A percentile compares a stretch with the other conserved stretches of the same genome.
Conservation (phyloP, 352 stramenopile genomes). For the Pilasporangium apinafurcum region DNA sequence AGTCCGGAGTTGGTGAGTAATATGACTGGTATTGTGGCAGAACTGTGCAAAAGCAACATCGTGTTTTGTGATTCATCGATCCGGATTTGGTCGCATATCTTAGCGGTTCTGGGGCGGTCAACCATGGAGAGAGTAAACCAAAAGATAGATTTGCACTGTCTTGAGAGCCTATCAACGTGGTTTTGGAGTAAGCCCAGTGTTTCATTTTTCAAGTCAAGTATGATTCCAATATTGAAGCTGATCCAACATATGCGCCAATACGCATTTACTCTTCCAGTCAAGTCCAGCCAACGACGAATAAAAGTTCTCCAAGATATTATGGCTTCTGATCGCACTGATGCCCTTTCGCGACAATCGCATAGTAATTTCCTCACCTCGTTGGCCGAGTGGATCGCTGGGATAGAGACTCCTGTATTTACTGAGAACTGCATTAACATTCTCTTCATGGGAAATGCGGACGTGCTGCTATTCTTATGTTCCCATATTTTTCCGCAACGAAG, state of each 20-base stretch:
- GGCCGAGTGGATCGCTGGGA: constrained; percentile 21
- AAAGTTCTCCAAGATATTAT: no score
- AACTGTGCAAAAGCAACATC: constrained; percentile 16
- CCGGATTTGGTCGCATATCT: constrained; percentile 9
- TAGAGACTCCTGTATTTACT: constrained; percentile 16
- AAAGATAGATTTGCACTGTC: constrained; percentile 9
- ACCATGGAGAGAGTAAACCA: neutral
- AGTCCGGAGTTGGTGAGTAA: constrained; percentile 4
- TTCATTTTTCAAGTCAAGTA: constrained; percentile 11
- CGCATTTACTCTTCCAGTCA: neutral
- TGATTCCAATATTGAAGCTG: constrained; percentile 8
- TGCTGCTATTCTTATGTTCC: constrained; percentile 12
- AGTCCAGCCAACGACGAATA: neutral
- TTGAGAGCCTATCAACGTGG: constrained; percentile 20
- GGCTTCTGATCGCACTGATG: no score
- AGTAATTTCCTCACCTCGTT: constrained; percentile 20
- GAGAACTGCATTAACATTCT: constrained; percentile 25
- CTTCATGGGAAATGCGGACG: constrained; percentile 22
- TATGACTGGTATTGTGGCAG: constrained; percentile 11
- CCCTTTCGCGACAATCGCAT: no score
- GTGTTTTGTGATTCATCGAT: constrained; percentile 12
- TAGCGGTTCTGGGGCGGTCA: constrained; percentile 8
- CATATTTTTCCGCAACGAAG: constrained; percentile 11
- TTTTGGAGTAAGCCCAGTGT: constrained; percentile 22
- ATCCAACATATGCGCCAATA: constrained; percentile 12